Base-by-base conservation (phyloP, 2,329 filamentous ascomycete species). In the Chaetomiaceae sp. region DNA sequence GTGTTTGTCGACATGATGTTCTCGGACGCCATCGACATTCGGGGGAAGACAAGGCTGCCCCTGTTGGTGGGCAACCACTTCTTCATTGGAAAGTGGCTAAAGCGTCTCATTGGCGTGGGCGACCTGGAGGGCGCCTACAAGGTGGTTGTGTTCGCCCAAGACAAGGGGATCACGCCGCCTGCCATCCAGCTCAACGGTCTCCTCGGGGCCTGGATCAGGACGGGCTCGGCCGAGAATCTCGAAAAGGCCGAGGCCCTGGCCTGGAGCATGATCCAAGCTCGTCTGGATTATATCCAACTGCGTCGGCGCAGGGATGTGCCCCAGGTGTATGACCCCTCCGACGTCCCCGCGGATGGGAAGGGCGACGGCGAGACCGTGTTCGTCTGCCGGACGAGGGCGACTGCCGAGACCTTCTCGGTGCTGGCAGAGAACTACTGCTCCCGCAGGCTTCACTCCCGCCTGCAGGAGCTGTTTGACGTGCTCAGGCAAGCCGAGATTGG, bases 1-100 rank as follows among this genome's bases (percentile, higher is more conserved):
- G 81, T 89, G 0, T 95, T 95, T 66, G 87, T 86, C 59, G 89
- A 96, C 65, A 95, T 96, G 89, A 90, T 95, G 82, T 80, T 82
- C 51, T 78, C 79, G 4, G 77, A 78, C 5, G 64, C 72, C 39
- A 66, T 81, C 48, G 72, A 79, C 50, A 62, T 79, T 43, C 70
- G 69, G 45, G 70, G 70, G 51, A 63, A 59, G 44, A 60, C 62
- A 7, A 65, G 61, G 44, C 67, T 81, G 50, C 78, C 78, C 1
- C 70, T 71, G 1, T 68, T 72, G 8, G 67, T 82, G 34, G 73
- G 71, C 44, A 93, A 95, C 66, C 83, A 85, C 56, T 92, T 89
- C 68, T 88, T 96, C 67, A 86, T 90, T 58, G 87, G 85, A 30
- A 91, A 89, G 61, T 96, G 90, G 91, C 77, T 95, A 62, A 92